Conservation (phyloP, 139 green algal species). For the Volvox reticuliferus region DNA sequence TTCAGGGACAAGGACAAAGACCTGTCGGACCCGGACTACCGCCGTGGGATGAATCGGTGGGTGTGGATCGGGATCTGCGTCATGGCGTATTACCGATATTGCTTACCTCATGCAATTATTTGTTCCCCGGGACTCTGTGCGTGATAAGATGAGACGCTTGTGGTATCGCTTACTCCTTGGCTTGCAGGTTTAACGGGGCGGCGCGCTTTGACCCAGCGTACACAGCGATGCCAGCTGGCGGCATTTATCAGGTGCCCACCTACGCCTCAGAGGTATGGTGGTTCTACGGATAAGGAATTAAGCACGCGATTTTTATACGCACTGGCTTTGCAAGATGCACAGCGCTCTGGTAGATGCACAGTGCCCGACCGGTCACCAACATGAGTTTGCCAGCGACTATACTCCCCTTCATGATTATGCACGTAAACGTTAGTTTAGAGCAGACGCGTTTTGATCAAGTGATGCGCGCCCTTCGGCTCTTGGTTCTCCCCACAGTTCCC, state of each 20-base stretch:
- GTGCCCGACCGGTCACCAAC: too few relatives aligned
- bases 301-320: too few relatives aligned
- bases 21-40: slow-evolving; percentile 52
- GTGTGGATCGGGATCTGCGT: not conserved
- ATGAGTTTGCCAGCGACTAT: too few relatives aligned
- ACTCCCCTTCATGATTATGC: too few relatives aligned
- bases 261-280: slow-evolving; percentile 31
- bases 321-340: too few relatives aligned
- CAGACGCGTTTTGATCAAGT: not conserved
- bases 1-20: slow-evolving; percentile 55
- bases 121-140: too few relatives aligned
- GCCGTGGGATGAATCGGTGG: slow-evolving; percentile 41
- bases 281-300: not conserved
- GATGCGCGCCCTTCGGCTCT: not conserved
- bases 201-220: slow-evolving; percentile 36
- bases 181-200: slow-evolving; percentile 34
- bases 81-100: too few relatives aligned
- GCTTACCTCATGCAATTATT: too few relatives aligned
- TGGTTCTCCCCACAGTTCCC: not conserved
- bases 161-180: not conserved
- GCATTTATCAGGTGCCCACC: slow-evolving; percentile 48
- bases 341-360: too few relatives aligned
- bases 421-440: too few relatives aligned
- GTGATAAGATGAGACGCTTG: too few relatives aligned
- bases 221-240: not conserved